Evolutionary conservation across 805 yeast species (phyloP), one percentile per base, ranked within the genome.

Genomic region (Cephaloascus fragrans): DNA sequence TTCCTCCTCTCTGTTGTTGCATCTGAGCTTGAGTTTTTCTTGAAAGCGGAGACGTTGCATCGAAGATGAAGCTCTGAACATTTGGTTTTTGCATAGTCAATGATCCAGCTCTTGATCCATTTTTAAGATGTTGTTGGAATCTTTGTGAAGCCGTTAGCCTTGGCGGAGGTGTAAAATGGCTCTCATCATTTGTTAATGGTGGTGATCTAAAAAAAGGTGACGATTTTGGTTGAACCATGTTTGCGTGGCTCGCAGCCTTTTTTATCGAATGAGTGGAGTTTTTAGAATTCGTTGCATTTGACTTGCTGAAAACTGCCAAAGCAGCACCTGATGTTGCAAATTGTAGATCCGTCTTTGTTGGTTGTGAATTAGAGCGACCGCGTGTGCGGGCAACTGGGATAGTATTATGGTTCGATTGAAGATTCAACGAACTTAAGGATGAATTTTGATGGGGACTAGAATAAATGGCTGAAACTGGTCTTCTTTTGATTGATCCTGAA

Each of bases 31-130:
- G 28, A 8, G 28, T 6, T 31, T 16, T 31, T 16, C 18, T 31
- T 16, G n/a, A 31, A 6, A n/a, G 52, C 1, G 70, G 67, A 34
- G 49, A 45, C 40, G 51, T 65, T 0, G 71, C 71, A 44, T 67
- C 70, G 44, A 61, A 65, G 2, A 58, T 59, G 4, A 64, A 68
- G 8, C 61, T 49, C 3, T 58, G 53, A 1, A 45, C 40, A 37
- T 61, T 67, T 44, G 55, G 58, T 39, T 61, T 61, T 39, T 64
- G 69, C 2, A 68, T 57, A 48, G 59, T 48, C 17, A 67, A 48
- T 0, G 61, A 35, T 0, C 72, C 72, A 1, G 59, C 40, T 43
- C 51, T 60, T 1, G 70, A 55, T 1, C 67, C 70, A 35, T 62
- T 55, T 34, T 60, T 47, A 19, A 67, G 43, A 44, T 64, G 69